A percentile compares a stretch with the other conserved stretches of the same genome.
phyloP scores from a whole-genome alignment of 805 yeast species.

The Monosporozyma solicola region DNA sequence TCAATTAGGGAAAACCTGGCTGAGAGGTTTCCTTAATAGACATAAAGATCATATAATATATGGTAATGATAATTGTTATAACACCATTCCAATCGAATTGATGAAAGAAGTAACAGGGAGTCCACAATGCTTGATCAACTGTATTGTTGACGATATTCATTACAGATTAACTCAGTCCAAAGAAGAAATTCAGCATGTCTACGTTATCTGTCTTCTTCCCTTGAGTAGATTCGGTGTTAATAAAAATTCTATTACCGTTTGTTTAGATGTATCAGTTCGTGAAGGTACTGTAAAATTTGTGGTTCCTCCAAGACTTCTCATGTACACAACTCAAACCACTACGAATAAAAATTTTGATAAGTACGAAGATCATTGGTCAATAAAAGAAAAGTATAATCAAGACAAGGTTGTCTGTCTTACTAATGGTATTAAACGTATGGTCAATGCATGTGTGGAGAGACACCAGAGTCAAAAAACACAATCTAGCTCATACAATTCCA shows the following conservation, averaged over 20 bases:
- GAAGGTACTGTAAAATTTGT: slow-evolving; percentile 7
- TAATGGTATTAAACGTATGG: neutral
- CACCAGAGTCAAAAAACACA: neutral
- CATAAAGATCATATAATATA: slow-evolving; percentile 16
- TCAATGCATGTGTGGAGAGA: neutral
- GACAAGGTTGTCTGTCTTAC: neutral
- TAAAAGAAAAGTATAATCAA: neutral
- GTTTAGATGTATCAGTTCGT: slow-evolving; percentile 11
- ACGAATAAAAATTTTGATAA: neutral
- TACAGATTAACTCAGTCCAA: neutral
- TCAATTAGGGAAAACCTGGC: slow-evolving; percentile 20
- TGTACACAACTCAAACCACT: slow-evolving; percentile 9
- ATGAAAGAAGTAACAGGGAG: slow-evolving; percentile 14
- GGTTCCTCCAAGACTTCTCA: slow-evolving; percentile 11
- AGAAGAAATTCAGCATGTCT: neutral
- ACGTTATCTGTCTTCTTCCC: neutral
- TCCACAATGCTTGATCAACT: slow-evolving; percentile 14
- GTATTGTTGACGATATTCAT: slow-evolving; percentile 9
- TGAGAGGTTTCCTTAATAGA: slow-evolving; percentile 16
- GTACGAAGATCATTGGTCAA: neutral
- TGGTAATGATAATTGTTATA: slow-evolving; percentile 7
- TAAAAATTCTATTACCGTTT: slow-evolving; percentile 4
- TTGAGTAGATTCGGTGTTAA: neutral
- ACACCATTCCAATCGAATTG: neutral
- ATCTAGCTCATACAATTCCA: neutral